These are phyloP conservation scores for Botrytis medusae DNA, from an alignment of 2,329 filamentous ascomycete species.

Conservation along the genomic window DNA sequence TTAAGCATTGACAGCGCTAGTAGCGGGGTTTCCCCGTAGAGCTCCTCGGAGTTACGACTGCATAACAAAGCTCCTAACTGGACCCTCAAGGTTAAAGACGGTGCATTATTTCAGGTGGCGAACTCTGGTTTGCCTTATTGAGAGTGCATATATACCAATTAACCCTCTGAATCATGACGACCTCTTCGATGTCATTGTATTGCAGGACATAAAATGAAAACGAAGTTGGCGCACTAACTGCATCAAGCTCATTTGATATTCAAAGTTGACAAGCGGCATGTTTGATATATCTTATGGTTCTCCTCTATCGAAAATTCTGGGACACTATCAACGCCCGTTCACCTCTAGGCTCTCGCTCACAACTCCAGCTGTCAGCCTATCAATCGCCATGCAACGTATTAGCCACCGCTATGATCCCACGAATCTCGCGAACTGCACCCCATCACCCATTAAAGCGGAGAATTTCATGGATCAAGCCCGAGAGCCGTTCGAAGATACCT, in stretches of 20 bases:
- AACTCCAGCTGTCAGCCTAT: background rate
- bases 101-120: background rate
- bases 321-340: constrained; percentile 7
- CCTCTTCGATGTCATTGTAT: background rate
- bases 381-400: background rate
- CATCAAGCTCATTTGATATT: background rate
- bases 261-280: background rate
- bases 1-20: constrained; percentile 5
- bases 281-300: background rate
- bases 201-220: background rate
- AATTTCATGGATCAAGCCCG: background rate
- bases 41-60: background rate
- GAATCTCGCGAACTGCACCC: background rate
- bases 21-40: background rate
- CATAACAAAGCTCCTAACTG: background rate
- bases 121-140: background rate
- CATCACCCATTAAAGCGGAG: constrained; percentile 4
- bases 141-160: background rate
- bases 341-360: background rate
- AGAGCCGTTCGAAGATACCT: background rate
- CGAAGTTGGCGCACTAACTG: background rate
- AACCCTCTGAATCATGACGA: background rate
- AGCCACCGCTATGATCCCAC: constrained; percentile 9
- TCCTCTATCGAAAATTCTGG: background rate
- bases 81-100: background rate